These are phyloP conservation scores for Wallacemonas sp. DNA, from an alignment of 208 protist species.

Conservation along the genomic window DNA sequence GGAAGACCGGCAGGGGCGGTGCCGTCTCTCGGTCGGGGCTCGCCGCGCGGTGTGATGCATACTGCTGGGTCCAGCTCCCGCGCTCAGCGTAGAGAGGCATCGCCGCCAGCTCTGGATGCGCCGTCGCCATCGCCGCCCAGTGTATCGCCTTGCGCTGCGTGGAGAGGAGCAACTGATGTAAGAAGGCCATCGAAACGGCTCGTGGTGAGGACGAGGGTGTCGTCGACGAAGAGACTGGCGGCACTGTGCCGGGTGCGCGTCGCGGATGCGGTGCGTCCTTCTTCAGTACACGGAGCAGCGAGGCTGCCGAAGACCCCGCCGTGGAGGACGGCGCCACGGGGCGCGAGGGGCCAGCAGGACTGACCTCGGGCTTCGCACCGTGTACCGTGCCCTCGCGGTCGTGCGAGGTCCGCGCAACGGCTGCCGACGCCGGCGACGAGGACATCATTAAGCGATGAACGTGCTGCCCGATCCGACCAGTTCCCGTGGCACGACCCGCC, in stretches of 20 bases:
- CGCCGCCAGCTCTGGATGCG: conserved; percentile 14
- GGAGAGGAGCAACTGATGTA: conserved; percentile 11
- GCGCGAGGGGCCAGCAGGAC: background rate
- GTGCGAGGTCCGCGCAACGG: no score
- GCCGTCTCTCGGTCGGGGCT: background rate
- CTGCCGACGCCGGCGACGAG: no score
- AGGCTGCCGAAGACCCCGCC: background rate
- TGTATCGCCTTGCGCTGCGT: conserved; percentile 20
- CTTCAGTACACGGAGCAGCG: background rate
- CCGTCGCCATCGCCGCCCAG: conserved; percentile 17
- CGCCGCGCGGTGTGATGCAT: conserved; percentile 16
- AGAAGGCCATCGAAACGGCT: conserved; percentile 15
- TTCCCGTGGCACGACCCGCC: no score
- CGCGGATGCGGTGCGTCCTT: background rate
- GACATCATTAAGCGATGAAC: no score
- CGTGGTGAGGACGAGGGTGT: background rate
- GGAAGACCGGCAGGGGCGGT: conserved; percentile 16
- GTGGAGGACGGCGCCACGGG: background rate
- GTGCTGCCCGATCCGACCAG: no score
- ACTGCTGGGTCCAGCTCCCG: conserved; percentile 25
- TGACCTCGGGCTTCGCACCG: background rate
- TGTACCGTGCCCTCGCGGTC: conserved; percentile 1
- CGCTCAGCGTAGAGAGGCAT: conserved; percentile 35
- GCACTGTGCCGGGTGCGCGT: no score
- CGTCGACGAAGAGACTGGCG: no score